phyloP scores from a whole-genome alignment of 768 basidiomycete genomes.

The Serpula lacrymans region DNA sequence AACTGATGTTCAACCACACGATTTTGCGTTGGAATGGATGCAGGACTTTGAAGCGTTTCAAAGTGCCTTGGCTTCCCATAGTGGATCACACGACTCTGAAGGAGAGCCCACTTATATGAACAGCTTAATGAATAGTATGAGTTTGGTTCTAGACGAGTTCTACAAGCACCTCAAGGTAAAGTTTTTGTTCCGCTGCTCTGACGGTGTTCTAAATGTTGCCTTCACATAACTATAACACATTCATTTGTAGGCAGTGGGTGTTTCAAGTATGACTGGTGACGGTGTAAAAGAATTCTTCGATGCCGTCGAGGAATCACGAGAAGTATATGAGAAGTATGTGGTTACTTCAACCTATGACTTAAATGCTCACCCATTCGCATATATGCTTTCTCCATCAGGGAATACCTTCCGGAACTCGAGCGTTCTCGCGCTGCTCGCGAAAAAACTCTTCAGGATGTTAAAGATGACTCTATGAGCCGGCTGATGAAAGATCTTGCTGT shows the following conservation, averaged over 20 bases:
- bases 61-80: conserved; percentile 71
- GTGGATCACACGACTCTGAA: conserved; percentile 65
- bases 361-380: background rate
- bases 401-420: conserved; percentile 88
- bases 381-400: conserved; percentile 44
- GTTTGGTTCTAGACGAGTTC: conserved; percentile 95
- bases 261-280: conserved; percentile 93
- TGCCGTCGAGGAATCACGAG: conserved; percentile 82
- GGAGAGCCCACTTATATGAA: conserved; percentile 98
- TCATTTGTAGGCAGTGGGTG: conserved; percentile 76
- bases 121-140: conserved; percentile 99
- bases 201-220: no score
- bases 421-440: conserved; percentile 64
- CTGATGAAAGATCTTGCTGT: conserved; percentile 79
- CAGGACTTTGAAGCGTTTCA: conserved; percentile 96
- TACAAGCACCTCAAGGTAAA: conserved; percentile 91
- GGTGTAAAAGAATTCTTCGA: conserved; percentile 91
- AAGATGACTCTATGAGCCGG: conserved; percentile 73
- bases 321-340: conserved; percentile 81
- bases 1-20: conserved; percentile 86
- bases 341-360: conserved; percentile 6
- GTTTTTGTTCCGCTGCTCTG: conserved; percentile 3
- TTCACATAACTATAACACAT: background rate
- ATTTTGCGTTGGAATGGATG: conserved; percentile 98
- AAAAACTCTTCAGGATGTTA: conserved; percentile 57